phyloP scores from a whole-genome alignment of 176 grass and related monocot species.

The Phoenix dactylifera region DNA sequence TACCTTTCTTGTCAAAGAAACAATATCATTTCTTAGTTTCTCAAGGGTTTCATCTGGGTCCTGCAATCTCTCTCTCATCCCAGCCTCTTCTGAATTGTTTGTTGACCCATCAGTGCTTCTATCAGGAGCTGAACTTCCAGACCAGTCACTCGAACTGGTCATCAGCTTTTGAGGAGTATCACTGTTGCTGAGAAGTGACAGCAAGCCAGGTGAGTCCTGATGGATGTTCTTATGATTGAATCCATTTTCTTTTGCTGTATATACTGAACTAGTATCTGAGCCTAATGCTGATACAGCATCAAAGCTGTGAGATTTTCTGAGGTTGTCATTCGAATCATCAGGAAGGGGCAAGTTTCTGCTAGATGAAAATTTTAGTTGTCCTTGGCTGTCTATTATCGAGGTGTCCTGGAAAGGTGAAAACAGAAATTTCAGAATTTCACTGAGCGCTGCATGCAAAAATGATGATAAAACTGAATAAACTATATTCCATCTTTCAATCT shows the following conservation, averaged over 20 bases:
- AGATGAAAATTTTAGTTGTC: slow-evolving; percentile 40
- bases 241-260: slow-evolving; percentile 40
- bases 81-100: slow-evolving; percentile 74
- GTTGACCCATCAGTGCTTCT: slow-evolving; percentile 77
- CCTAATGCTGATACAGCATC: slow-evolving; percentile 48
- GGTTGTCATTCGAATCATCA: slow-evolving; percentile 31
- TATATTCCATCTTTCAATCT: too few species aligned
- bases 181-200: slow-evolving; percentile 48
- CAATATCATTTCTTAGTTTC: slow-evolving; percentile 64
- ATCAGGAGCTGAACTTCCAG: slow-evolving; percentile 64
- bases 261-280: slow-evolving; percentile 69
- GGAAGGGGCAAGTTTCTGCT: slow-evolving; percentile 34
- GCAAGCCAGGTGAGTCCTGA: slow-evolving; percentile 33
- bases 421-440: not conserved
- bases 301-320: slow-evolving; percentile 59
- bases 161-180: slow-evolving; percentile 30
- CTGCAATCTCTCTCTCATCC: slow-evolving; percentile 22
- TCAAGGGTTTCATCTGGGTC: slow-evolving; percentile 52
- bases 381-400: slow-evolving; percentile 44
- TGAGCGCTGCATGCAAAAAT: too few species aligned
- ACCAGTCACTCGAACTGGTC: slow-evolving; percentile 79
- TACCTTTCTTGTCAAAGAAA: slow-evolving; percentile 59
- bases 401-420: slow-evolving; percentile 40
- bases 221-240: slow-evolving; percentile 31
- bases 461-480: too few species aligned